Evolutionary conservation across 2,329 filamentous ascomycete genomes (phyloP).

Genomic region (Chrysoporthe puriensis): DNA sequence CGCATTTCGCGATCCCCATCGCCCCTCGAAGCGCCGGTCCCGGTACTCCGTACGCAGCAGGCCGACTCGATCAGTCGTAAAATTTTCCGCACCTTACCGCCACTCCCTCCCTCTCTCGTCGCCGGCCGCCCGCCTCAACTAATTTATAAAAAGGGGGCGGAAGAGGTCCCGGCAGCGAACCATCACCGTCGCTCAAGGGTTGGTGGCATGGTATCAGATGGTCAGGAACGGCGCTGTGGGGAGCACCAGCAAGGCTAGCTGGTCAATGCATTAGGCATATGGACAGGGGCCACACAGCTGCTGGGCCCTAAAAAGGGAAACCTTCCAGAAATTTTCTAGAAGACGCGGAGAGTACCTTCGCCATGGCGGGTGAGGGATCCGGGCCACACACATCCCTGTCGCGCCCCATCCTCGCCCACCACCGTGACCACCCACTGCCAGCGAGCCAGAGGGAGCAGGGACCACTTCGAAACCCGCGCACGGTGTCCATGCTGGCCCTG

Average conservation of each 20-base stretch:
- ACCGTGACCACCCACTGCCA: neutral
- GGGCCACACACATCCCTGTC: conserved; percentile 16
- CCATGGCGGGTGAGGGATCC: conserved; percentile 1
- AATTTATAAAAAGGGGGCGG: conserved; percentile 19
- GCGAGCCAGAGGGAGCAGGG: neutral
- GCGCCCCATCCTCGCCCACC: neutral
- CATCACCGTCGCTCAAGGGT: conserved; percentile 20
- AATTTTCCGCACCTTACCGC: conserved; percentile 11
- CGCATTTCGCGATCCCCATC: neutral
- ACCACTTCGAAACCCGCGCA: conserved; percentile 19
- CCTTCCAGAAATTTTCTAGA: conserved; percentile 28
- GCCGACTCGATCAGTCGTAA: neutral
- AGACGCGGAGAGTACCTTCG: conserved; percentile 5
- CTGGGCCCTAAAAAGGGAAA: conserved; percentile 21
- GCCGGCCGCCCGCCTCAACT: neutral
- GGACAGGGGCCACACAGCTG: conserved; percentile 19
- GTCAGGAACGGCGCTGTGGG: conserved; percentile 26
- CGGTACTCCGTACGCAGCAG: neutral
- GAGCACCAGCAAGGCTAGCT: conserved; percentile 20
- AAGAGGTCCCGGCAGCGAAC: conserved; percentile 18
- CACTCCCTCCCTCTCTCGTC: neutral
- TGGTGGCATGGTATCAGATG: conserved; percentile 21
- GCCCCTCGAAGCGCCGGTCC: neutral
- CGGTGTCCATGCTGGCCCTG: conserved; percentile 16
- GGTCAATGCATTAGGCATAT: conserved; percentile 23